Percentiles rank a stretch among this genome's conserved stretches.
Evolutionary conservation across 2,329 filamentous ascomycete species (phyloP).

Genomic region (Cladosporium halotolerans): DNA sequence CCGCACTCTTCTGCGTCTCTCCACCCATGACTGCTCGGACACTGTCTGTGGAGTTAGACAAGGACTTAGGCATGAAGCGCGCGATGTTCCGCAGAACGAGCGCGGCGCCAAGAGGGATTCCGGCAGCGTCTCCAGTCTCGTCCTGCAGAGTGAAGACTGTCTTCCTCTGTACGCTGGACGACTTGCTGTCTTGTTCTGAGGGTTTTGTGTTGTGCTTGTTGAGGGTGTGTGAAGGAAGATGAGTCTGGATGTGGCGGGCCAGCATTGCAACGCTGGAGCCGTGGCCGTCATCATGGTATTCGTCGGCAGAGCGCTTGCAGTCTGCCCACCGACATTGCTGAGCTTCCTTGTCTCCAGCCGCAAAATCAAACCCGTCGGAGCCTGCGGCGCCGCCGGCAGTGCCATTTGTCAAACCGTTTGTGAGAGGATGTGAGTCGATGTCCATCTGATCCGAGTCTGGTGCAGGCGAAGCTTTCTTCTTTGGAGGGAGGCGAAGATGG

Average conservation of each 20-base stretch:
- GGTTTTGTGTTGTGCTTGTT: constrained; percentile 18
- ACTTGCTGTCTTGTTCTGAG: neutral
- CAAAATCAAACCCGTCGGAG: constrained; percentile 24
- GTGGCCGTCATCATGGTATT: constrained; percentile 16
- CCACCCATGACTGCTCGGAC: constrained; percentile 2
- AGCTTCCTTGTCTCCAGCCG: constrained; percentile 30
- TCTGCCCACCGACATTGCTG: constrained; percentile 62
- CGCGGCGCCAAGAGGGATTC: constrained; percentile 71
- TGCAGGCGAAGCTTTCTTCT: constrained; percentile 39
- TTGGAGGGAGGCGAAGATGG: constrained; percentile 54
- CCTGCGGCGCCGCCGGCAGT: constrained; percentile 7
- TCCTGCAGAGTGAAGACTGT: constrained; percentile 41
- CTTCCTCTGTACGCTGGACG: neutral
- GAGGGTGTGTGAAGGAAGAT: constrained; percentile 45
- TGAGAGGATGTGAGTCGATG: constrained; percentile 20
- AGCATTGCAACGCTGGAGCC: constrained; percentile 22
- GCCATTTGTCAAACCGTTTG: constrained; percentile 19
- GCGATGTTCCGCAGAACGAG: constrained; percentile 75
- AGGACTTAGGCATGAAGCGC: constrained; percentile 33
- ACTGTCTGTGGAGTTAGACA: constrained; percentile 12
- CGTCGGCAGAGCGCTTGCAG: constrained; percentile 52
- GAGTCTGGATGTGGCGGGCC: constrained; percentile 58
- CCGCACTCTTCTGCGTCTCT: constrained; percentile 9
- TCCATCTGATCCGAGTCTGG: constrained; percentile 44
- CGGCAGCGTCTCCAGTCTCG: constrained; percentile 56